phyloP scores from a whole-genome alignment of 345 rosid genomes.

The Brassica nigra region DNA sequence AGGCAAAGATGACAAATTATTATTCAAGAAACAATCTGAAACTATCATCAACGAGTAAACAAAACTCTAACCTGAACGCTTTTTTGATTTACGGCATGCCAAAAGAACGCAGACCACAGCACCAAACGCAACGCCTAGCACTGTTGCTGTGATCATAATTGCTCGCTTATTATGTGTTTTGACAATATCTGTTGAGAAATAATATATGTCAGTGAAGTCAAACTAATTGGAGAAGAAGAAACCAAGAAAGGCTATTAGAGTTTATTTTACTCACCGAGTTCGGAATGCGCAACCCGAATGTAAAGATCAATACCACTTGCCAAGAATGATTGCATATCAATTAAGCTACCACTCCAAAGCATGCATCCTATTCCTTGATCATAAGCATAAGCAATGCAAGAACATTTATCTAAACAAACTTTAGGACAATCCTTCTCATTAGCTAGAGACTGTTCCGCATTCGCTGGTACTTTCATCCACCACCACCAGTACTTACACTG shows the following conservation, averaged over 20 bases:
- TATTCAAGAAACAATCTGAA: background rate
- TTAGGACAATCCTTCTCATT: conserved; percentile 38
- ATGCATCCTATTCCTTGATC: conserved; percentile 49
- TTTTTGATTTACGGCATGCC: conserved; percentile 15
- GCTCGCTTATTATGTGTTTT: conserved; percentile 23
- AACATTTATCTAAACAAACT: conserved; percentile 48
- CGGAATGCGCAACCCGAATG: conserved; percentile 48
- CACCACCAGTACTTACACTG: conserved; percentile 15
- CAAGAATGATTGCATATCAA: conserved; percentile 32
- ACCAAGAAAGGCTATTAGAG: background rate
- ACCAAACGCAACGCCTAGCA: background rate
- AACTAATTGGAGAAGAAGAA: background rate
- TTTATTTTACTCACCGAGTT: conserved; percentile 40
- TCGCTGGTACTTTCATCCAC: conserved; percentile 53
- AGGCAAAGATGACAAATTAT: background rate
- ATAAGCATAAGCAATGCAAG: conserved; percentile 55
- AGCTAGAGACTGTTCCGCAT: conserved; percentile 21
- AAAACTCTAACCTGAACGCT: conserved; percentile 31
- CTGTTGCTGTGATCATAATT: conserved; percentile 16
- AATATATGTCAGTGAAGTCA: background rate
- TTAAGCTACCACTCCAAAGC: conserved; percentile 47
- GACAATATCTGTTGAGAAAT: background rate
- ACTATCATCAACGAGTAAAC: background rate
- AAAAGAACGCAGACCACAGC: conserved; percentile 26
- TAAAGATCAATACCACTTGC: conserved; percentile 44